phyloP scores from a whole-genome alignment of 352 stramenopile genomes.

The Globisporangium middletonii region DNA sequence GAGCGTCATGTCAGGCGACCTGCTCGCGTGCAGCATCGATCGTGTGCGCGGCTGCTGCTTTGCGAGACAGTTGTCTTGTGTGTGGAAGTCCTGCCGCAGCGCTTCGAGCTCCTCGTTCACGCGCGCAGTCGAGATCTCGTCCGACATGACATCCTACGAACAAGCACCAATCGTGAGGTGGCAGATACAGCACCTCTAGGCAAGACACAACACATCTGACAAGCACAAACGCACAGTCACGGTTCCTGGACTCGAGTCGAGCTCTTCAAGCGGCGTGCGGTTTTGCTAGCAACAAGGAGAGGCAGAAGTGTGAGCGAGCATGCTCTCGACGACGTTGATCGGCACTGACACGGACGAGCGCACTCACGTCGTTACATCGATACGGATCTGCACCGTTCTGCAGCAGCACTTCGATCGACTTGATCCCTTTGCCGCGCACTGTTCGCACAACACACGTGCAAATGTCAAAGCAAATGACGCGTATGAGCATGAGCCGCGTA shows the following conservation, averaged over 20 bases:
- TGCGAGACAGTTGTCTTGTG: neutral
- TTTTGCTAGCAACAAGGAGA: conserved; percentile 37
- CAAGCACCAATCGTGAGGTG: neutral
- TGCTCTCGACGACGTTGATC: neutral
- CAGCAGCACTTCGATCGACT: conserved; percentile 49
- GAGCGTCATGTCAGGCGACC: conserved; percentile 4
- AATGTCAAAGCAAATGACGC: neutral
- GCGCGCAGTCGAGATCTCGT: conserved; percentile 11
- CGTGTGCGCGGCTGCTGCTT: conserved; percentile 4
- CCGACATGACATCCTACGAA: conserved; percentile 5
- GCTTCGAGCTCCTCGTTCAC: conserved; percentile 15
- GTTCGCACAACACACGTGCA: neutral
- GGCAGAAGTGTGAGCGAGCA: neutral
- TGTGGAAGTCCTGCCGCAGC: conserved; percentile 2
- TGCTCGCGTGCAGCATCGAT: neutral
- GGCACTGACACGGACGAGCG: neutral
- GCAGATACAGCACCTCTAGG: neutral
- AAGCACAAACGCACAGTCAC: conserved; percentile 19
- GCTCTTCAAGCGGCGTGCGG: conserved; percentile 54
- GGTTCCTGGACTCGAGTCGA: conserved; percentile 26
- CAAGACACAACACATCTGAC: neutral
- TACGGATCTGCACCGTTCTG: conserved; percentile 51
- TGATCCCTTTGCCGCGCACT: conserved; percentile 48
- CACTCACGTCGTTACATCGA: conserved; percentile 52
- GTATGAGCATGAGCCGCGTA: no score